Evolutionary conservation across 202 grass and related monocot species (phyloP).

Genomic region (Miscanthus sacchariflorus): DNA sequence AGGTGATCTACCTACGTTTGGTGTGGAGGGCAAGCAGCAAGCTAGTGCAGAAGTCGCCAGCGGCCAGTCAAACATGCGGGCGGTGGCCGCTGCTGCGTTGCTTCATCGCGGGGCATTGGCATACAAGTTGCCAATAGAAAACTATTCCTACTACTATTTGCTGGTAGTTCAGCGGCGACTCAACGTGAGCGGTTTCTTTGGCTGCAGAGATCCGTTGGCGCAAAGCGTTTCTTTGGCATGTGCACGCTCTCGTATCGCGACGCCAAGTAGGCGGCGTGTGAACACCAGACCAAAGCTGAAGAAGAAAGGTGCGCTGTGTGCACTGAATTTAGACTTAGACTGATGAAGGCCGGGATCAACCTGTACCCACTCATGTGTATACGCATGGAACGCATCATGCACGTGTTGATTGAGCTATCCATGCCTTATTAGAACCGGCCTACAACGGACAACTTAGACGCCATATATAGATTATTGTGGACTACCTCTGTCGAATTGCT

Average conservation of each 20-base stretch:
- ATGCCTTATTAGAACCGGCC: too few relatives aligned
- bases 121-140: too few relatives aligned
- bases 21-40: too few relatives aligned
- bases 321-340: background rate
- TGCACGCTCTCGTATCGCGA: background rate
- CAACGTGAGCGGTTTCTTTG: background rate
- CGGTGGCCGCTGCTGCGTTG: slow-evolving; percentile 24
- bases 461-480: too few relatives aligned
- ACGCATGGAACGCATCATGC: background rate
- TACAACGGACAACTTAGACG: too few relatives aligned
- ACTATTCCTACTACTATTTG: background rate
- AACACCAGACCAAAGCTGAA: background rate
- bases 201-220: background rate
- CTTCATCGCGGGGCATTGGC: slow-evolving; percentile 34
- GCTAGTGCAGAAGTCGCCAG: background rate
- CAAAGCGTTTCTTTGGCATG: too few relatives aligned
- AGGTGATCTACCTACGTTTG: background rate
- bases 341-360: background rate
- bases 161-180: background rate
- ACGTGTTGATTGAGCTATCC: slow-evolving; percentile 8
- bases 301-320: background rate
- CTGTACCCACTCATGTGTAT: background rate
- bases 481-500: too few relatives aligned
- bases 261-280: background rate
- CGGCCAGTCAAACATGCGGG: slow-evolving; percentile 44